phyloP scores from a whole-genome alignment of 2,329 filamentous ascomycete species.

The Colletotrichum sp. region DNA sequence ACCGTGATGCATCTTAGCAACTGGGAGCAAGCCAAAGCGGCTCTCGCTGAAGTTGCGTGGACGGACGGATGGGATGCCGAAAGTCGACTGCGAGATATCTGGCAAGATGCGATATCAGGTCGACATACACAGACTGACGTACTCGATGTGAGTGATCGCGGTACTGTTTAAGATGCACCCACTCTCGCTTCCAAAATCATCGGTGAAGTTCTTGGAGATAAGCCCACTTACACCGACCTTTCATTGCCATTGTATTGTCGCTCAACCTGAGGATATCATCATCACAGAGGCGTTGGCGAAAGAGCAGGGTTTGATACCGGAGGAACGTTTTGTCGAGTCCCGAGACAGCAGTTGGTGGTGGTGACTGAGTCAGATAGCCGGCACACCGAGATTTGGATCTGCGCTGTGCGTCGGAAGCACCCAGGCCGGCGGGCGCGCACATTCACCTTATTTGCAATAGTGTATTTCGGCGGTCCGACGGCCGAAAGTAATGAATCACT shows the following conservation, averaged over 20 bases:
- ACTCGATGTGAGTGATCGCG: neutral
- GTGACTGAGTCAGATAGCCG: constrained; percentile 2
- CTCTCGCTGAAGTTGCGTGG: constrained; percentile 43
- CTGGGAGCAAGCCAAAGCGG: constrained; percentile 42
- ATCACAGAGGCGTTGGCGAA: neutral
- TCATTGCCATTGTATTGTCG: neutral
- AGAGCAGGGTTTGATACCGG: neutral
- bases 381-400: neutral
- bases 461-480: neutral
- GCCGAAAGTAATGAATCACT: neutral
- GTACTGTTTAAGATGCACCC: neutral
- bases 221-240: neutral
- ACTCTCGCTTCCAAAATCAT: neutral
- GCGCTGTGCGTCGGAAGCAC: neutral
- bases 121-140: neutral
- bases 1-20: constrained; percentile 38
- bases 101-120: constrained; percentile 42
- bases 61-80: constrained; percentile 45
- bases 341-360: neutral
- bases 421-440: neutral
- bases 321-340: neutral
- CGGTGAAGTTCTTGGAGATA: neutral
- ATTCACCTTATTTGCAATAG: neutral
- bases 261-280: neutral
- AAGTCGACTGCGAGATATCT: constrained; percentile 41